Percentiles rank a stretch among this genome's conserved stretches.
Evolutionary conservation across 2,329 filamentous ascomycete species (phyloP).

Genomic region (Hypoxylon sp.): DNA sequence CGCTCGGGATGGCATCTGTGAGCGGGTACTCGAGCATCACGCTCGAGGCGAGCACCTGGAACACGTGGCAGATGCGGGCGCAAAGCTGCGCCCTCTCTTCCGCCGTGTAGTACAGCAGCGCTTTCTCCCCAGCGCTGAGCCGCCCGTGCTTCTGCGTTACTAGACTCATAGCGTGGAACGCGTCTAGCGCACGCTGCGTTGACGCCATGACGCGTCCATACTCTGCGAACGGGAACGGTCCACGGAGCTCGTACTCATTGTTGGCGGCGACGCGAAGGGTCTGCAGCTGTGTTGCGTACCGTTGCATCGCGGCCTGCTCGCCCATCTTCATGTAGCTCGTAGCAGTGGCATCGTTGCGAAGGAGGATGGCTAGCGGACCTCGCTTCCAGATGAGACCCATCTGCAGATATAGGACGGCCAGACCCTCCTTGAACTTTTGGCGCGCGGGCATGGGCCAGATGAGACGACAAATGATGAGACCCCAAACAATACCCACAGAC

Average conservation of each 20-base stretch:
- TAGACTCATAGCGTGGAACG: constrained; percentile 96
- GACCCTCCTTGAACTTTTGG: constrained; percentile 85
- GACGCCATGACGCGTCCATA: constrained; percentile 79
- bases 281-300: constrained; percentile 79
- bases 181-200: constrained; percentile 86
- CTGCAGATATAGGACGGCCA: constrained; percentile 90
- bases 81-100: constrained; percentile 83
- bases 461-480: constrained; percentile 84
- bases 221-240: constrained; percentile 80
- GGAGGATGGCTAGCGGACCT: constrained; percentile 81
- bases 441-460: constrained; percentile 95
- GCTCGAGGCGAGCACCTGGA: constrained; percentile 85
- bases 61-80: constrained; percentile 88
- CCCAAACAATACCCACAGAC: constrained; percentile 88
- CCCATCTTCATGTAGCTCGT: constrained; percentile 82
- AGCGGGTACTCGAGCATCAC: constrained; percentile 95
- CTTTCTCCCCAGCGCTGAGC: constrained; percentile 81
- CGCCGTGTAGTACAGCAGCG: constrained; percentile 80
- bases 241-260: constrained; percentile 88
- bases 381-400: constrained; percentile 97
- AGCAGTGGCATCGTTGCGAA: constrained; percentile 63
- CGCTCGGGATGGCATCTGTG: constrained; percentile 85
- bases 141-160: constrained; percentile 83
- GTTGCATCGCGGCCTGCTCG: constrained; percentile 87
- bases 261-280: constrained; percentile 74